Evolutionary conservation across 495 filamentous ascomycete species (phyloP).

Genomic region (Hypoxylon crocopeplum): DNA sequence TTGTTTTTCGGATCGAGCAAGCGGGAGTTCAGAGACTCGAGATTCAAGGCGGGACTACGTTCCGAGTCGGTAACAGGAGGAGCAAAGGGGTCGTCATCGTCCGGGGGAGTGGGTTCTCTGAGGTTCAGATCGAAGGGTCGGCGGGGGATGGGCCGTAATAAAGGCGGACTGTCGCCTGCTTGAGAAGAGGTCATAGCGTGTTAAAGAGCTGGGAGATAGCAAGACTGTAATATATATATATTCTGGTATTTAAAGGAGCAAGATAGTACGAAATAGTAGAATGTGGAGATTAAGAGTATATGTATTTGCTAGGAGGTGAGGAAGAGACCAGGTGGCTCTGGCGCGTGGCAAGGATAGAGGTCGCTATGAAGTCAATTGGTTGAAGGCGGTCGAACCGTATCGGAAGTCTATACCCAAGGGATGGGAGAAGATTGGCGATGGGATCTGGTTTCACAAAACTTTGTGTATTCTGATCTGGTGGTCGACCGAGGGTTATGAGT

Average conservation of each 20-base stretch:
- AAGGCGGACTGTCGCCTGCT: conserved; percentile 53
- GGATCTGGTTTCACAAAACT: conserved; percentile 26
- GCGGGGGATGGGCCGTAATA: conserved; percentile 76
- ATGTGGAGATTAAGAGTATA: too few relatives aligned
- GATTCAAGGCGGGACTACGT: conserved; percentile 24
- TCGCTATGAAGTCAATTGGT: conserved; percentile 17
- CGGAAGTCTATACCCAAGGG: conserved; percentile 9
- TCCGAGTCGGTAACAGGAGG: conserved; percentile 46
- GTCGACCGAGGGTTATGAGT: conserved; percentile 9
- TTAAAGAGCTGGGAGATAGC: too few relatives aligned
- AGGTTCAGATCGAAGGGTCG: conserved; percentile 73
- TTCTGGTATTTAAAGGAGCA: too few relatives aligned
- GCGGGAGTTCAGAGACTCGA: conserved; percentile 38
- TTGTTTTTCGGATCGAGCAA: conserved; percentile 46
- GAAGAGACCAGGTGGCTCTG: conserved; percentile 5
- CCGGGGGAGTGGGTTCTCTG: conserved; percentile 56
- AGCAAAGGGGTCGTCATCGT: conserved; percentile 61
- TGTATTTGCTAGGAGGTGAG: conserved; percentile 1
- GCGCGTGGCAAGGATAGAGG: conserved; percentile 18
- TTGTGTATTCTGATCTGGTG: conserved; percentile 30
- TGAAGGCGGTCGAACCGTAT: conserved; percentile 14
- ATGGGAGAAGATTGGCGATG: conserved; percentile 7
- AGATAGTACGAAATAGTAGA: too few relatives aligned
- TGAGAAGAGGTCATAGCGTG: conserved; percentile 44
- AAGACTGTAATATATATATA: too few relatives aligned